A percentile compares a stretch with the other conserved stretches of the same genome.
These are phyloP conservation scores for Penicillium silybi DNA, from an alignment of 495 filamentous ascomycete genomes.

Conservation along the genomic window DNA sequence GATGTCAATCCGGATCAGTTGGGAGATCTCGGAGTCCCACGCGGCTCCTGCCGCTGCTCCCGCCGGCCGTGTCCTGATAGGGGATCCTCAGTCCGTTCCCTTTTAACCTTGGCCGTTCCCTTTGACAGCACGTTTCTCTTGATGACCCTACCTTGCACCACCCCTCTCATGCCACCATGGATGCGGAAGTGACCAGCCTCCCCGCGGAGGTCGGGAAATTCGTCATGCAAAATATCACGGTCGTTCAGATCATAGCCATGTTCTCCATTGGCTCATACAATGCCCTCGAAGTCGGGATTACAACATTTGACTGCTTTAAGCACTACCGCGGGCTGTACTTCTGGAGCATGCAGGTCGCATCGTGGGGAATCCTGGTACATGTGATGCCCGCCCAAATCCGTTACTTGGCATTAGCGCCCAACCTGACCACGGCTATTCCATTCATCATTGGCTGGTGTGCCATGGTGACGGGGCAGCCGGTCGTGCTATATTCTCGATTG, in stretches of 20 bases:
- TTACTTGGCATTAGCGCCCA: neutral
- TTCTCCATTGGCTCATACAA: constrained; percentile 28
- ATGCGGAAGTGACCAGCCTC: constrained; percentile 6
- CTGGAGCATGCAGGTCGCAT: constrained; percentile 32
- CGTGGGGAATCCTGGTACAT: constrained; percentile 29
- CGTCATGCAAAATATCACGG: constrained; percentile 4
- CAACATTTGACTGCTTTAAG: constrained; percentile 34
- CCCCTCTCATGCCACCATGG: constrained; percentile 9
- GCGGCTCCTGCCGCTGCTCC: neutral
- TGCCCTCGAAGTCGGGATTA: constrained; percentile 28
- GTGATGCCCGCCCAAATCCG: constrained; percentile 9
- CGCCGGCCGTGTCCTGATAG: neutral
- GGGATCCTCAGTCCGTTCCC: neutral
- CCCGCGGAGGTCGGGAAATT: constrained; percentile 5
- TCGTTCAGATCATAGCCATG: constrained; percentile 10
- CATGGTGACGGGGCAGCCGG: constrained; percentile 61
- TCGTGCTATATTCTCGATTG: constrained; percentile 63
- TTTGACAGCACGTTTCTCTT: neutral
- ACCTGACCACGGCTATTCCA: neutral
- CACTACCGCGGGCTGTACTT: constrained; percentile 36
- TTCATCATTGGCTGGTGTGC: constrained; percentile 51
- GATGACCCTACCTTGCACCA: neutral
- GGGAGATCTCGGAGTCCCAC: neutral
- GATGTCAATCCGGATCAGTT: neutral
- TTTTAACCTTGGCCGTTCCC: neutral